Evolutionary conservation across 176 grass and related monocot species (phyloP).

Genomic region (Aegilops bicornis): DNA sequence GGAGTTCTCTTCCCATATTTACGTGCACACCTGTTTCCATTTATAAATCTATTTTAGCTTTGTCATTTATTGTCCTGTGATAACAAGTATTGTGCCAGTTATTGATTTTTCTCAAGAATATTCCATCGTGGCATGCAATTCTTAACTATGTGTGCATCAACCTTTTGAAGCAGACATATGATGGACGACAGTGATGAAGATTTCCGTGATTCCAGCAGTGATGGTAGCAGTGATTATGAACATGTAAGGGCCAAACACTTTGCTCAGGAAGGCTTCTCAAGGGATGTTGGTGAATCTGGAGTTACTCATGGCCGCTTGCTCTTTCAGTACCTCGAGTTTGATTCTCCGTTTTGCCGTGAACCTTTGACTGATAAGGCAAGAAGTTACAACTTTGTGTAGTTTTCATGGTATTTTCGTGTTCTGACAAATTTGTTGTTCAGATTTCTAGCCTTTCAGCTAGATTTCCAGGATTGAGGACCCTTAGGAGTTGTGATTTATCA

Average conservation of each 20-base stretch:
- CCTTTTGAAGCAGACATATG: constrained; percentile 29
- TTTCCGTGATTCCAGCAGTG: constrained; percentile 50
- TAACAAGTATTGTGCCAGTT: background rate
- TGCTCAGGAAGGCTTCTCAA: constrained; percentile 39
- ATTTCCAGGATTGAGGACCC: constrained; percentile 41
- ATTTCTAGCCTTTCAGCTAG: constrained; percentile 35
- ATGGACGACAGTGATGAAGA: constrained; percentile 39
- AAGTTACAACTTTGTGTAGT: background rate
- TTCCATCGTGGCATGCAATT: background rate
- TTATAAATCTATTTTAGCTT: background rate
- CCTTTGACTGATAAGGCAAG: constrained; percentile 58
- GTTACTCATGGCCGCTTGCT: constrained; percentile 36
- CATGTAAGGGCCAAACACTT: constrained; percentile 36
- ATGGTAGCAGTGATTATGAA: constrained; percentile 43
- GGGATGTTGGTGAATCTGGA: constrained; percentile 46
- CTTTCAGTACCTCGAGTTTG: constrained; percentile 49
- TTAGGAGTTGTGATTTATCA: constrained; percentile 54
- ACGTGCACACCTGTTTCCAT: background rate
- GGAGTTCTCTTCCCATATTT: background rate
- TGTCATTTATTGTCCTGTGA: background rate
- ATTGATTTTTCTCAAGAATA: background rate
- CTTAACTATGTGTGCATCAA: background rate
- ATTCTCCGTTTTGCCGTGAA: constrained; percentile 54
- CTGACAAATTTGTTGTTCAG: constrained; percentile 34
- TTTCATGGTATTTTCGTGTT: background rate